Base-by-base conservation (phyloP, 164 flowering plant genomes). In the Magnolia sinica region DNA sequence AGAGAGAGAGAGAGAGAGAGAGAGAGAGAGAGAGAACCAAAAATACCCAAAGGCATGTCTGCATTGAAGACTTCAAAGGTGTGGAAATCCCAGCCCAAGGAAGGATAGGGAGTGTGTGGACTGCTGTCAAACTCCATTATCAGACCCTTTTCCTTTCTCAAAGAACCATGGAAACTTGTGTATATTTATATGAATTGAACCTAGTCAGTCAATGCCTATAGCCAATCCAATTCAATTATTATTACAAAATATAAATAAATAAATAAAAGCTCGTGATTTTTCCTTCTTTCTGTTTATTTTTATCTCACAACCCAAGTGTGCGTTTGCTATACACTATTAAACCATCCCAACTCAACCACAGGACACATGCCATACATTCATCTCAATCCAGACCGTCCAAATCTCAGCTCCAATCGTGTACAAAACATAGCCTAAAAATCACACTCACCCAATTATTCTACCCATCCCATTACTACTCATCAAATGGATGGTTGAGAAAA, bases 1-100 rank as follows among this genome's bases (percentile, higher is more conserved):
- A 20, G 68, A 20, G 24, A 22, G 10, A 29, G 24, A 65, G 68
- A 65, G 24, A 49, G 27, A 55, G 49, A 49, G 5, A 50, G 74
- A 70, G 31, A 59, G 63, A 68, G 50, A 24, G 55, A 74, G 37
- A 78, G 45, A 14, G 24, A 64, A 29, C 4, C 9, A 14, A 14
- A 18, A 23, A 59, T 50, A 68, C 73, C 70, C 65, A 74, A 49
- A 58, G 76, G 67, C 27, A 78, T 71, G 50, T 51, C 78, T 75
- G 78, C 19, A 19, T 78, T 78, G 45, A 68, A n/a, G 66, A 72
- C 70, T 71, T 64, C 83, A 68, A 78, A 75, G 70, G 31, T 50
- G 16, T 75, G 83, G 72, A 77, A 68, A 81, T 81, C 80, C 80
- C 80, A 77, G 64, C 37, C 78, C 23, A 68, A 72, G 68, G 70